phyloP scores from a whole-genome alignment of 2,329 filamentous ascomycete genomes.

The Alternaria metachromatica region DNA sequence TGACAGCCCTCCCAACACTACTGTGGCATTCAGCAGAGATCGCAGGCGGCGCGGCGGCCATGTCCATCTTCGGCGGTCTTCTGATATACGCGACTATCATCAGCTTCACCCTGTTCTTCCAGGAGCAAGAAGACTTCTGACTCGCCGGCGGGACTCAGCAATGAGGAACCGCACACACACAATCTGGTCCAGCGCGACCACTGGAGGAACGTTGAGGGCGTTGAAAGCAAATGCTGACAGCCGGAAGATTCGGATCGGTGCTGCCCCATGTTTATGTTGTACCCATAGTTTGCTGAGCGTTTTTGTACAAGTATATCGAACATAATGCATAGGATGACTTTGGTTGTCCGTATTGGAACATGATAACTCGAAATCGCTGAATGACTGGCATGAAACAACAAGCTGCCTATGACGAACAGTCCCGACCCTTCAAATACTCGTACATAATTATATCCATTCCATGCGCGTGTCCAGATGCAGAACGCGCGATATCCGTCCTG shows the following conservation, averaged over 20 bases:
- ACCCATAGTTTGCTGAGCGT: constrained; percentile 30
- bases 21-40: constrained; percentile 89
- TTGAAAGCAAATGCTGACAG: not conserved
- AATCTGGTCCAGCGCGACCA: not conserved
- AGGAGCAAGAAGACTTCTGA: constrained; percentile 95
- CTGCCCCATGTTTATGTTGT: constrained; percentile 13
- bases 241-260: not conserved
- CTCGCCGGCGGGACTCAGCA: constrained; percentile 36
- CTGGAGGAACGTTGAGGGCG: not conserved
- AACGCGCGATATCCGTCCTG: not conserved
- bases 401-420: not conserved
- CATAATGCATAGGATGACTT: constrained; percentile 14
- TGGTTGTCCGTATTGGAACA: not conserved
- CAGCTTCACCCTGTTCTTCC: constrained; percentile 97
- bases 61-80: constrained; percentile 91
- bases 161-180: constrained; percentile 13
- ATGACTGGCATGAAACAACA: not conserved
- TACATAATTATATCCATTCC: constrained; percentile 7
- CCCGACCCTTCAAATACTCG: not conserved
- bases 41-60: constrained; percentile 82
- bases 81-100: constrained; percentile 98
- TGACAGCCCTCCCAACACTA: constrained; percentile 80
- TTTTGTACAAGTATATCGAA: constrained; percentile 32
- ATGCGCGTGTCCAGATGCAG: not conserved
- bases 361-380: not conserved